Evolutionary conservation across 2,329 filamentous ascomycete genomes (phyloP), one percentile per base, ranked within the genome.

Genomic region (Sclerotinia spermophila): DNA sequence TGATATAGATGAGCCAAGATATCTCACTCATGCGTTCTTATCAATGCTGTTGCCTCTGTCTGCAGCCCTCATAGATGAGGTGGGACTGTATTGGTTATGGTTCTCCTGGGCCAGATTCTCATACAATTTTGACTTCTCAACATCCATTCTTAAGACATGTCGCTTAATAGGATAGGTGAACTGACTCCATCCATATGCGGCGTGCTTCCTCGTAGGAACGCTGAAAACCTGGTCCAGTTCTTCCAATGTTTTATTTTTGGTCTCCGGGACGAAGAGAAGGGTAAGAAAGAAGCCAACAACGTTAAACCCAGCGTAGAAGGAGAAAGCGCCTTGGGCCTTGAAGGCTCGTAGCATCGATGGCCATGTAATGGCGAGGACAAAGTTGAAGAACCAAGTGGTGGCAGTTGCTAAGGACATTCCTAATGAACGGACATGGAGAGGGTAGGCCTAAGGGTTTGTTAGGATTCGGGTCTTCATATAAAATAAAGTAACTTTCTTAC

Each of bases 321-420:
- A 81, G 73, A 87, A 87, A 0, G 85, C 82, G 2, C 86, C 86
- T 21, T 70, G 60, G n/a, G 68, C 45, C 38, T 72, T 73, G 56
- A 76, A 74, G 2, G 73, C 70, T 45, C 69, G 65, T 5, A 76
- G 68, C 15, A 75, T 66, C 1, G 68, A 72, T 17, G 75, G 75
- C 71, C 74, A 76, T 2, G 74, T 89, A 67, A 91, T 85, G 33
- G 85, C 84, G 30, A 92, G 80, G 0, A 90, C 84, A 1, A 86
- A 83, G 0, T 86, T 86, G 83, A 84, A 87, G 74, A 84, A 84
- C 71, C 90, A 82, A 72, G 85, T 87, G 1, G 86, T 88, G 2
- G 87, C 86, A 2, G 89, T 87, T 8, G 86, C 86, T 77, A 84
- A 87, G 0, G 82, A 83, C 87, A 90, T 90, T 60, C 87, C 87